Evolutionary conservation across 306 rosid genomes (phyloP).

Genomic region (Castanospermum australe): DNA sequence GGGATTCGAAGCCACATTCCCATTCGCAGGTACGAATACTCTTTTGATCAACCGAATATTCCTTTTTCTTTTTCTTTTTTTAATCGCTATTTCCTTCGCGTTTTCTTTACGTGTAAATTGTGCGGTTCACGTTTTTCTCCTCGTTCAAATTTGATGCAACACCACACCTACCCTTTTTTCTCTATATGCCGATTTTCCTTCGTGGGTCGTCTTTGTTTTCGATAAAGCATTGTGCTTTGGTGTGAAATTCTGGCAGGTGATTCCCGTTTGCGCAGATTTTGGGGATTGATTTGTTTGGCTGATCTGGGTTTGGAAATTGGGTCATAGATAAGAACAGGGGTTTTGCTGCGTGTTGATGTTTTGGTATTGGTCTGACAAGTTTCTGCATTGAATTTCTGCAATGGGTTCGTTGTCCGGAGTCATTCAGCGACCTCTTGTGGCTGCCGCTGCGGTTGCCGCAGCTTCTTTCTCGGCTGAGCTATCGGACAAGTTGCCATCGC

Average conservation of each 20-base stretch:
- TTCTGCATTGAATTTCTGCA: slow-evolving; percentile 21
- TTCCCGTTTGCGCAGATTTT: not conserved
- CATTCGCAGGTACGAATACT: slow-evolving; percentile 46
- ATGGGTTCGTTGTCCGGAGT: slow-evolving; percentile 82
- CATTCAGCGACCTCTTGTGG: slow-evolving; percentile 83
- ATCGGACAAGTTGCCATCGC: slow-evolving; percentile 50
- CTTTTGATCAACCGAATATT: slow-evolving; percentile 42
- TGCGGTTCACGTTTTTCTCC: not conserved
- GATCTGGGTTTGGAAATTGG: not conserved
- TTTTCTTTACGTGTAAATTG: slow-evolving; percentile 31
- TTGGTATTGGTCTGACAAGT: slow-evolving; percentile 31
- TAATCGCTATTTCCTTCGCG: slow-evolving; percentile 15
- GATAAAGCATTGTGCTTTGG: slow-evolving; percentile 17
- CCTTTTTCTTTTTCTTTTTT: slow-evolving; percentile 8
- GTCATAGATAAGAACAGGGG: not conserved
- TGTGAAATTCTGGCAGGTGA: not conserved
- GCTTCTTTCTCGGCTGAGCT: slow-evolving; percentile 79
- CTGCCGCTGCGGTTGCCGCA: slow-evolving; percentile 76
- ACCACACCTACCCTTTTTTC: slow-evolving; percentile 21
- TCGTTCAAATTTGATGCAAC: slow-evolving; percentile 30
- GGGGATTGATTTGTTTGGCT: no score
- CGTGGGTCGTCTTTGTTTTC: not conserved
- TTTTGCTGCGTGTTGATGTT: not conserved
- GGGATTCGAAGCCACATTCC: not conserved
- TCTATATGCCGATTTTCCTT: not conserved